Evolutionary conservation across 2,329 filamentous ascomycete species (phyloP).

Genomic region (Paecilomyces variotii): DNA sequence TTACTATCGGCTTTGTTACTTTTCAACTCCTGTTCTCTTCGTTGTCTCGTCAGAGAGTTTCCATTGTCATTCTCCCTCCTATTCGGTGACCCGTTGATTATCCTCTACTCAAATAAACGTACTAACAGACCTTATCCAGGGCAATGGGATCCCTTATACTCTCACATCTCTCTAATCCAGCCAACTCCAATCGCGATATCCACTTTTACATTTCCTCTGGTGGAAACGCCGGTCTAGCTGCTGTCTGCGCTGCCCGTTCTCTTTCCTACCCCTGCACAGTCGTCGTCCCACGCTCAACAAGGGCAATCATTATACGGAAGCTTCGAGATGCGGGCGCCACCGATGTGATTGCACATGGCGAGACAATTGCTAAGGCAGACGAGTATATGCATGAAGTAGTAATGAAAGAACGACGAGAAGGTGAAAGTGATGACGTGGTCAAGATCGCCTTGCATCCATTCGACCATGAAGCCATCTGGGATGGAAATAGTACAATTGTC

Average conservation of each 20-base stretch:
- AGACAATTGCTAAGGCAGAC: conserved; percentile 63
- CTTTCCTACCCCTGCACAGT: conserved; percentile 64
- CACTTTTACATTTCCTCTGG: conserved; percentile 77
- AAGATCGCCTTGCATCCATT: conserved; percentile 39
- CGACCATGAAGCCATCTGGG: conserved; percentile 39
- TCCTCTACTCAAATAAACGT: not conserved
- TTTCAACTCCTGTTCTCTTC: conserved; percentile 1
- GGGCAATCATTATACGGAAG: conserved; percentile 63
- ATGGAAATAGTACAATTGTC: conserved; percentile 38
- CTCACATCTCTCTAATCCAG: conserved; percentile 36
- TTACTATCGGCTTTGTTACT: conserved; percentile 9
- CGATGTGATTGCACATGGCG: conserved; percentile 60
- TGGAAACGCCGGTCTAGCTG: conserved; percentile 79
- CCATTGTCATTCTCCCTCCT: no score
- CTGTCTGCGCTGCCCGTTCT: conserved; percentile 61
- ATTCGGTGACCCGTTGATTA: not conserved
- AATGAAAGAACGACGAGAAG: conserved; percentile 25
- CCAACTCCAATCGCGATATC: conserved; percentile 33
- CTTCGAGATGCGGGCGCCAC: conserved; percentile 57
- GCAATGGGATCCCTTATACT: conserved; percentile 67
- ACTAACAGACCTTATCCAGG: conserved; percentile 7
- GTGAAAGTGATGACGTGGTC: conserved; percentile 17
- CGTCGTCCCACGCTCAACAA: conserved; percentile 60
- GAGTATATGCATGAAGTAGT: conserved; percentile 51
- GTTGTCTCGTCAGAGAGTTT: not conserved